phyloP scores from a whole-genome alignment of 106 monocot genomes.

The Dendrobium catenatum region DNA sequence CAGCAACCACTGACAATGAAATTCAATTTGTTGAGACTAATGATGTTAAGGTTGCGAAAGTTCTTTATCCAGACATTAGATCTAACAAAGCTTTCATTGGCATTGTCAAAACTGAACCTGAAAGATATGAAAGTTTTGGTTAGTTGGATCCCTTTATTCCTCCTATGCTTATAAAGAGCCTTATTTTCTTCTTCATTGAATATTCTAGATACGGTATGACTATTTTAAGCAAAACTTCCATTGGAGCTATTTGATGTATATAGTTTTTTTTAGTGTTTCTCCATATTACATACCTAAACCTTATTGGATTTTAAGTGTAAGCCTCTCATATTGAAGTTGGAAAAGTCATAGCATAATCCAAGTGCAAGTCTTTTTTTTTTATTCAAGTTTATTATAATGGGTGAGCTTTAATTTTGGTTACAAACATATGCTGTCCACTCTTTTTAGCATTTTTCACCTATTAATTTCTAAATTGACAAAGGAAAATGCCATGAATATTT shows the following conservation, averaged over 20 bases:
- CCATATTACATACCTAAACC: neutral
- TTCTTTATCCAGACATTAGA: conserved; percentile 64
- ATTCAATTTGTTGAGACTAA: conserved; percentile 81
- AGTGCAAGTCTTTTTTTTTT: too few species aligned
- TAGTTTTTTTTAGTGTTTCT: neutral
- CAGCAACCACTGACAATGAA: conserved; percentile 64
- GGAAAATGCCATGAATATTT: neutral
- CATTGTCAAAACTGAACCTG: conserved; percentile 84
- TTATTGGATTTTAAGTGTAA: neutral
- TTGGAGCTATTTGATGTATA: neutral
- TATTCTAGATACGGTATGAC: neutral
- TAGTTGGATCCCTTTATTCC: conserved; percentile 15
- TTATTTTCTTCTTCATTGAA: conserved; percentile 1
- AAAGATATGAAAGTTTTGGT: conserved; percentile 81
- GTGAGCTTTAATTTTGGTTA: neutral
- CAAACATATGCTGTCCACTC: neutral
- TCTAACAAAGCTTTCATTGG: conserved; percentile 54
- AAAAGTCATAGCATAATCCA: too few species aligned
- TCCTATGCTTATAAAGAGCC: neutral
- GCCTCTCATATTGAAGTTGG: too few species aligned
- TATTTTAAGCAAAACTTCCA: neutral
- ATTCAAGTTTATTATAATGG: neutral
- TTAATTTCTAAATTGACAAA: neutral
- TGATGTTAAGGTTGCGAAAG: conserved; percentile 50
- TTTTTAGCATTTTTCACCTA: neutral